Percentiles rank a stretch among this genome's conserved stretches.
Evolutionary conservation across 257 asterid species (phyloP).

Genomic region (Ilex asprella): DNA sequence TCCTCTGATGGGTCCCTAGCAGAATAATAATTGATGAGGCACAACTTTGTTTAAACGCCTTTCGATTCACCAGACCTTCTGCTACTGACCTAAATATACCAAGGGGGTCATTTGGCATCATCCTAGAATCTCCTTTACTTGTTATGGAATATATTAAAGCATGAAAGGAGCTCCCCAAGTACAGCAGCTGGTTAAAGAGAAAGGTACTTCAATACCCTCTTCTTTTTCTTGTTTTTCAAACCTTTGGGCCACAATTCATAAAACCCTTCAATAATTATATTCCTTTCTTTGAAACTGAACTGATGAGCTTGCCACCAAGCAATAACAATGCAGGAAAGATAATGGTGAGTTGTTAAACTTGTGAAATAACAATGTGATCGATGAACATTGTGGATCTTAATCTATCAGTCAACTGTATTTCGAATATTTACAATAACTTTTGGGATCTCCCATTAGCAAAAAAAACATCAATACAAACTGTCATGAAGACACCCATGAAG

Average conservation of each 20-base stretch:
- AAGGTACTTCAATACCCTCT: conserved; percentile 27
- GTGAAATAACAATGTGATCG: too few relatives aligned
- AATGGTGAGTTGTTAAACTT: too few relatives aligned
- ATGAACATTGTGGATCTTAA: too few relatives aligned
- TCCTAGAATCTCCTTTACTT: conserved; percentile 85
- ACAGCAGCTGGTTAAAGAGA: conserved; percentile 41
- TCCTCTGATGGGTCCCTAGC: conserved; percentile 28
- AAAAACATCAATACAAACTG: too few relatives aligned
- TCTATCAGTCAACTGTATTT: too few relatives aligned
- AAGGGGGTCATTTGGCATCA: conserved; percentile 52
- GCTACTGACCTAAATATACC: conserved; percentile 24
- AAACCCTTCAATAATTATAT: conserved; percentile 22
- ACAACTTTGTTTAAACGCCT: conserved; percentile 29
- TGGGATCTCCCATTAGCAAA: too few relatives aligned
- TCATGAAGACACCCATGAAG: too few relatives aligned
- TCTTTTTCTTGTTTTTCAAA: conserved; percentile 33
- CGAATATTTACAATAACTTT: too few relatives aligned
- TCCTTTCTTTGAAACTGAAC: conserved; percentile 20
- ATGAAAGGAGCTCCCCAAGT: conserved; percentile 36
- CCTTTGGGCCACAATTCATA: conserved; percentile 45
- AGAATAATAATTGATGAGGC: conserved; percentile 58
- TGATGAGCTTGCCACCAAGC: conserved; percentile 9
- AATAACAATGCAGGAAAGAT: conserved; percentile 3
- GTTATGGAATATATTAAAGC: conserved; percentile 68
- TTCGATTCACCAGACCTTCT: conserved; percentile 43